Evolutionary conservation across 2,329 filamentous ascomycete species (phyloP).

Genomic region (Claviceps paspali): DNA sequence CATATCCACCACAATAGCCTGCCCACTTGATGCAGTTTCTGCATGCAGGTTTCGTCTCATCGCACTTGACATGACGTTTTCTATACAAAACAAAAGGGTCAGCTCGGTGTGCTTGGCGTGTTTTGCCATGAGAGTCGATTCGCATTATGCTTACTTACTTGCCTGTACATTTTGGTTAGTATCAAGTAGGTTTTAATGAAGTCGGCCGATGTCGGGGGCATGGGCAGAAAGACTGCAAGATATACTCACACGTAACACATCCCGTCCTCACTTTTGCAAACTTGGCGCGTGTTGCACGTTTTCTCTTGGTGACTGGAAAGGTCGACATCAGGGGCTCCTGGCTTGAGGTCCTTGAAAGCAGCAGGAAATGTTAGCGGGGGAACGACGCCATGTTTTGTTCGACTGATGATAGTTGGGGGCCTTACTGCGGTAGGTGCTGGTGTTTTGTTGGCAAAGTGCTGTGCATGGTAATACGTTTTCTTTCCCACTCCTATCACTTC

Average conservation of each 20-base stretch:
- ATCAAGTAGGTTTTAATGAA: neutral
- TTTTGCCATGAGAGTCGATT: neutral
- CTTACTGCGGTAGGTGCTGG: conserved; percentile 2
- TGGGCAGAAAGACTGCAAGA: neutral
- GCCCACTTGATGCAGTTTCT: conserved; percentile 20
- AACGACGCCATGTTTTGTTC: neutral
- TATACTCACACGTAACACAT: conserved; percentile 17
- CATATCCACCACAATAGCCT: conserved; percentile 20
- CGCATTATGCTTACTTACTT: conserved; percentile 5
- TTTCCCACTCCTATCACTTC: too few species aligned
- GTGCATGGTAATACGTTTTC: conserved; percentile 2
- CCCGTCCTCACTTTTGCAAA: conserved; percentile 18
- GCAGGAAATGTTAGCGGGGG: neutral
- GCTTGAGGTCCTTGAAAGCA: conserved; percentile 1
- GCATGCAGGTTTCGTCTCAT: conserved; percentile 20
- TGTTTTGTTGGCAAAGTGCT: neutral
- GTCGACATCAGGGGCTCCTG: conserved; percentile 7
- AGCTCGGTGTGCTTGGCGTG: neutral
- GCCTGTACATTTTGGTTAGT: conserved; percentile 1
- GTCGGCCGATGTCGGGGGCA: neutral
- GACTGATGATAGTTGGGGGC: neutral
- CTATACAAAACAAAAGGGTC: conserved; percentile 9
- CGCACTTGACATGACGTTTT: conserved; percentile 21
- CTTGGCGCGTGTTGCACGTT: conserved; percentile 13
- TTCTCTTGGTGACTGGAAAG: conserved; percentile 6